Conservation (phyloP, 2,329 filamentous ascomycete genomes). For the Aspergillus pseudoterreus region DNA sequence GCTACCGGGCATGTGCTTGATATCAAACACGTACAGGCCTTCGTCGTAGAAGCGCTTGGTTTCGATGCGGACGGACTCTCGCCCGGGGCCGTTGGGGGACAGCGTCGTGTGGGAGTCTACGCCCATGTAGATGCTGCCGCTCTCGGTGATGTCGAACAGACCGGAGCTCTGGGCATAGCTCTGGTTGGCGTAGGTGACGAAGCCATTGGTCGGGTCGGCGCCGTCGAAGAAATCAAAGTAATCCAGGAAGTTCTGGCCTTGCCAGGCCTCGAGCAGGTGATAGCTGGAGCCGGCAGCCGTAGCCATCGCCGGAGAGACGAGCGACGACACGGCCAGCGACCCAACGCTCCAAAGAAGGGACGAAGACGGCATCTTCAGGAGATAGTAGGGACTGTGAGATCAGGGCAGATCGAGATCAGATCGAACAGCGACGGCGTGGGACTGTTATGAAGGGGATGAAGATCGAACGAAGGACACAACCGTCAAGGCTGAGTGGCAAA, state of each 20-base stretch:
- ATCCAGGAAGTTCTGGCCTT: conserved; percentile 47
- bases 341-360: conserved; percentile 27
- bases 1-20: conserved; percentile 46
- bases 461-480: conserved; percentile 13
- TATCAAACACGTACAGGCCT: conserved; percentile 46
- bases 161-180: conserved; percentile 34
- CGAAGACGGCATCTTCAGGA: conserved; percentile 24
- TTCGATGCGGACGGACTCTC: conserved; percentile 44
- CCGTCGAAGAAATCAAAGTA: conserved; percentile 49
- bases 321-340: conserved; percentile 27
- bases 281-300: conserved; percentile 24
- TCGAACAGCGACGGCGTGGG: conserved; percentile 2
- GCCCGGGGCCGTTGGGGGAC: conserved; percentile 34
- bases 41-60: conserved; percentile 44
- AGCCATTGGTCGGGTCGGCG: conserved; percentile 48
- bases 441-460: conserved; percentile 7
- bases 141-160: conserved; percentile 32
- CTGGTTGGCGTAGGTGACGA: conserved; percentile 48
- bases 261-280: conserved; percentile 40
- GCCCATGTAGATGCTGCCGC: conserved; percentile 41
- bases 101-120: conserved; percentile 40
- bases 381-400: conserved; percentile 1
- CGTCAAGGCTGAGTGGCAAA: conserved; percentile 16
- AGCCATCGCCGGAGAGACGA: conserved; percentile 20
- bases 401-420: conserved; percentile 3